Evolutionary conservation across 495 filamentous ascomycete species (phyloP), one percentile per base, ranked within the genome.

Genomic region (Lasiosphaeria hispida): DNA sequence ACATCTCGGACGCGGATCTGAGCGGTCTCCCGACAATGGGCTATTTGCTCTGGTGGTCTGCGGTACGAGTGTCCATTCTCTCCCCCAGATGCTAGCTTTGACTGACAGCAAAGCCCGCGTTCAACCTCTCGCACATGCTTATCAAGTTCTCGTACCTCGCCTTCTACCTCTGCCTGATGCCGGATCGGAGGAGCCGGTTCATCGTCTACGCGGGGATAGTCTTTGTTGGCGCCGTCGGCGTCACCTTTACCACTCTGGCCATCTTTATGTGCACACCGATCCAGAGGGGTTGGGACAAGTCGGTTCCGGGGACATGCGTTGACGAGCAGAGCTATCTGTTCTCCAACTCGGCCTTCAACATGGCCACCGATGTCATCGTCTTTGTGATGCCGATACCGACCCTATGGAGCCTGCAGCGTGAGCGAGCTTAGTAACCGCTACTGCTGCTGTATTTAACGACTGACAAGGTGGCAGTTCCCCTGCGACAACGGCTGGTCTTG

Each of bases 381-480:
- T 48, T 64, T 33, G 17, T 53, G 14, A 58, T 64, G 54, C 62
- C 59, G 7, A 40, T 64, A 10, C 62, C 62, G 19, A 35, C 60
- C 0, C 51, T 61, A 15, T 64, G 62, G 62, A 55, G 50, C 5
- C 52, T 64, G 35, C 54, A 55, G 35, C 36, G 51, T 53, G 15
- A 23, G 51, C 5, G 23, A 30, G n/a, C 5, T 11, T 23, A 7
- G 4, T 37, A 5, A 30, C 23, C 23, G 23, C 33, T 37, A 15
- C 5, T 5, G 37, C n/a, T 14, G 36, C 9, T 7, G 23, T 40
- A 1, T 7, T 14, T 7, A 23, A 14, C 18, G 18, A 15, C 18
- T 43, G 7, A 53, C 17, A 23, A 19, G 18, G 34, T 53, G 37
- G 2, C 36, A 53, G 48, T 64, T 39, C 59, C 58, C 4, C 48